These are phyloP conservation scores for Hanseniaspora nectarophila DNA, from an alignment of 805 yeast species.

Conservation along the genomic window DNA sequence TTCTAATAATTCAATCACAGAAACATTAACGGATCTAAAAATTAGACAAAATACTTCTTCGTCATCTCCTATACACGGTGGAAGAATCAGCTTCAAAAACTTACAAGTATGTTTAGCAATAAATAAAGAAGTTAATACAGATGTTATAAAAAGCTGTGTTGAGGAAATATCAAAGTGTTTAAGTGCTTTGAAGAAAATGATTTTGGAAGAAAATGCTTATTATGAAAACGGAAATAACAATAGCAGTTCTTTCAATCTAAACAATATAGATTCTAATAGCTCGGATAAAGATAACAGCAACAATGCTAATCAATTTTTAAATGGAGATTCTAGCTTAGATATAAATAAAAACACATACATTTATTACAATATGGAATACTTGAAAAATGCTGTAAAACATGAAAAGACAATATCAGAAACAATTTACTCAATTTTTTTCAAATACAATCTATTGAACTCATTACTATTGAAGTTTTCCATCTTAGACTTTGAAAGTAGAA, in stretches of 20 bases:
- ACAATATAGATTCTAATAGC: neutral
- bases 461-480: conserved; percentile 48
- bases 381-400: neutral
- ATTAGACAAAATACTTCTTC: neutral
- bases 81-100: neutral
- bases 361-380: neutral
- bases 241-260: neutral
- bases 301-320: neutral
- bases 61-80: conserved; percentile 1
- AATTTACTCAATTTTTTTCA: conserved; percentile 8
- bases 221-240: neutral
- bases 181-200: neutral
- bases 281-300: neutral
- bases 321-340: neutral
- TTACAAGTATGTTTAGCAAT: neutral
- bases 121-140: neutral
- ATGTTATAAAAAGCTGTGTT: neutral
- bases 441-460: conserved; percentile 53
- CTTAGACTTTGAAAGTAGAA: conserved; percentile 81
- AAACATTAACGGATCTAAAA: neutral
- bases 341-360: neutral
- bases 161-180: conserved; percentile 4
- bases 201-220: neutral
- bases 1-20: neutral
- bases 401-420: neutral